Conservation (phyloP, 352 stramenopile species). For the Thraustochytrium striatum region DNA sequence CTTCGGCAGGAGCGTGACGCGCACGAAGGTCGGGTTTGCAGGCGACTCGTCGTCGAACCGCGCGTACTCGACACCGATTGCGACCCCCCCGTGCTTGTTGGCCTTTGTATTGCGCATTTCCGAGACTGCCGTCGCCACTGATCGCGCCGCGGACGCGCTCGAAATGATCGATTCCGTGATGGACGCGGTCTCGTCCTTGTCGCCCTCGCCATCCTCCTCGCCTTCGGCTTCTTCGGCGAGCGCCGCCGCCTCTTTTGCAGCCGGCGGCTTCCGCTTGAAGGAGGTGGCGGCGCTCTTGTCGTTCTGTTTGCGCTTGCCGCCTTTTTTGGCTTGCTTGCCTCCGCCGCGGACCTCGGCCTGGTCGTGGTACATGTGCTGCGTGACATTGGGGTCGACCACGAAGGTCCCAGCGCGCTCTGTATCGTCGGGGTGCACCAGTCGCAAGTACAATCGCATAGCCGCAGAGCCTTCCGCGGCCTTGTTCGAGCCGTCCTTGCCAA, state of each 20-base stretch:
- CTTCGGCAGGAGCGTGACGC: background rate
- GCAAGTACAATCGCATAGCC: background rate
- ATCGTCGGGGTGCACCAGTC: slow-evolving; percentile 4
- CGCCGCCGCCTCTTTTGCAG: background rate
- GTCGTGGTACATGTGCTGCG: slow-evolving; percentile 44
- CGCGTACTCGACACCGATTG: background rate
- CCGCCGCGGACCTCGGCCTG: too few species aligned
- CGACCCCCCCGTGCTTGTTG: background rate
- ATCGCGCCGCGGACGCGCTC: background rate
- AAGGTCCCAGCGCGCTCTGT: background rate
- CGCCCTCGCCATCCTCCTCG: slow-evolving; percentile 1
- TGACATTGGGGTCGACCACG: slow-evolving; percentile 22
- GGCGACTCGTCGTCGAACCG: background rate
- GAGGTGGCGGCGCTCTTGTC: background rate
- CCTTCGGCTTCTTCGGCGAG: background rate
- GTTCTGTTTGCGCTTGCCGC: background rate
- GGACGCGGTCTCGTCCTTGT: background rate
- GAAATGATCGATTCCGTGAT: slow-evolving; percentile 26
- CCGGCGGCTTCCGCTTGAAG: background rate
- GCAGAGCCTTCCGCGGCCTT: background rate
- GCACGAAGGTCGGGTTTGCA: slow-evolving; percentile 6
- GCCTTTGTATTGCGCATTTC: background rate
- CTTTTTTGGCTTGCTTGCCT: background rate
- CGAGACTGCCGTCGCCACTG: background rate
- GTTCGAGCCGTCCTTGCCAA: background rate